Conservation (phyloP, 306 rosid species). For the Calophaca sinica region DNA sequence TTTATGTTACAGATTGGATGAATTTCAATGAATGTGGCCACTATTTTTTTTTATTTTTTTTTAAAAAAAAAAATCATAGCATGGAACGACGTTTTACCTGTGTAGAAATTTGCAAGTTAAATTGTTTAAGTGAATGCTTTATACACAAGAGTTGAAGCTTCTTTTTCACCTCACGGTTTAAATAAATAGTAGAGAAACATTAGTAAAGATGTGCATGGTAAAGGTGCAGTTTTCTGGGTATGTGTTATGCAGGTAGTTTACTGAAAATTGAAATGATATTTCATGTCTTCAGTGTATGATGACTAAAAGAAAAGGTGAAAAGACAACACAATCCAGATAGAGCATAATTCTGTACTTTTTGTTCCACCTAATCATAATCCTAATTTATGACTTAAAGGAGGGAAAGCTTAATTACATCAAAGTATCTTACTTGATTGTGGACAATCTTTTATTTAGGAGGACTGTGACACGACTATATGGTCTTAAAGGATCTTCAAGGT, state of each 20-base stretch:
- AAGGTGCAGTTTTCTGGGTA: neutral
- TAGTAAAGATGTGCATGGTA: neutral
- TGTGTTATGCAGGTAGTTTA: neutral
- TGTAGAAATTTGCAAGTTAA: too few relatives aligned
- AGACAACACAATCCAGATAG: neutral
- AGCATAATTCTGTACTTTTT: slow-evolving; percentile 13
- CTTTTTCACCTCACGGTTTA: neutral
- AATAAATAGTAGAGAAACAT: neutral
- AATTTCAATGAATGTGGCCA: too few relatives aligned
- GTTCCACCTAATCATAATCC: neutral
- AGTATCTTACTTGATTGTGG: slow-evolving; percentile 80
- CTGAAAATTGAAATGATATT: neutral
- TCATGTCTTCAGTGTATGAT: neutral
- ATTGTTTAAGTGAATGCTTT: neutral
- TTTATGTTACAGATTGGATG: neutral
- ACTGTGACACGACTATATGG: slow-evolving; percentile 73
- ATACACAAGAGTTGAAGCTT: neutral
- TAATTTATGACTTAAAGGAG: slow-evolving; percentile 10
- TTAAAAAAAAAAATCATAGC: too few relatives aligned
- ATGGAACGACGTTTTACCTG: too few relatives aligned
- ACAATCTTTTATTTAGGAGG: slow-evolving; percentile 76
- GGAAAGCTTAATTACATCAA: slow-evolving; percentile 66
- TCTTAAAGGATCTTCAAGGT: slow-evolving; percentile 82
- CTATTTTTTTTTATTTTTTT: too few relatives aligned
- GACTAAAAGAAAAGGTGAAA: neutral